Evolutionary conservation across 768 basidiomycete species (phyloP).

Genomic region (Russula sp.): DNA sequence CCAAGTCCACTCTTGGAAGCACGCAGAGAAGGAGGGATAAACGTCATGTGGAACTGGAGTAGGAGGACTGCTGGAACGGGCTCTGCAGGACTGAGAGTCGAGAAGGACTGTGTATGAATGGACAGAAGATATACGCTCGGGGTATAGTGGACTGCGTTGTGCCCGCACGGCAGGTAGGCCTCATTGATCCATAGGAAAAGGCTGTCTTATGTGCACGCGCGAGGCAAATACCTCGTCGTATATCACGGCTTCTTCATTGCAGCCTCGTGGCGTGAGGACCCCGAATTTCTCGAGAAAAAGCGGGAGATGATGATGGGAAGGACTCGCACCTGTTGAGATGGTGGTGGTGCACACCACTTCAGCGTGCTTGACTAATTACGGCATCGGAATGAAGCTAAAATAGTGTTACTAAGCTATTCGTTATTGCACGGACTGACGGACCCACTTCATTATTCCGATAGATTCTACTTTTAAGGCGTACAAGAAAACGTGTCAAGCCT

Average conservation of each 20-base stretch:
- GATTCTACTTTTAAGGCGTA: not conserved
- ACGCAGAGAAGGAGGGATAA: not conserved
- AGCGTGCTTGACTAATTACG: constrained; percentile 18
- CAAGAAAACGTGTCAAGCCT: constrained; percentile 9
- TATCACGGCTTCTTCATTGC: constrained; percentile 26
- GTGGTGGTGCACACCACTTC: constrained; percentile 4
- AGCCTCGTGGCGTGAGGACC: constrained; percentile 25
- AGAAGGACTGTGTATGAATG: constrained; percentile 13
- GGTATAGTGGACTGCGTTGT: constrained; percentile 8
- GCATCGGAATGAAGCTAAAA: not conserved
- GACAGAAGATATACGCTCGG: constrained; percentile 20
- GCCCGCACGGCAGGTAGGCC: constrained; percentile 23
- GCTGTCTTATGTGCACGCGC: constrained; percentile 23
- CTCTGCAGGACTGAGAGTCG: constrained; percentile 24
- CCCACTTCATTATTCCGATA: not conserved
- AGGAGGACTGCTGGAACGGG: constrained; percentile 8
- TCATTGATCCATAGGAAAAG: constrained; percentile 21
- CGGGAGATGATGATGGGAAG: constrained; percentile 24
- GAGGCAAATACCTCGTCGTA: constrained; percentile 19
- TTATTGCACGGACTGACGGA: constrained; percentile 8
- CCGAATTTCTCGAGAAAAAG: constrained; percentile 20
- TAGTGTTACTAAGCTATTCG: not conserved
- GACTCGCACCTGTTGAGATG: constrained; percentile 11
- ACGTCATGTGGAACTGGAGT: not conserved
- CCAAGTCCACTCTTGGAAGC: not conserved